Base-by-base conservation (phyloP, 148 eudicot species). In the Rhododendron kiyosumense region DNA sequence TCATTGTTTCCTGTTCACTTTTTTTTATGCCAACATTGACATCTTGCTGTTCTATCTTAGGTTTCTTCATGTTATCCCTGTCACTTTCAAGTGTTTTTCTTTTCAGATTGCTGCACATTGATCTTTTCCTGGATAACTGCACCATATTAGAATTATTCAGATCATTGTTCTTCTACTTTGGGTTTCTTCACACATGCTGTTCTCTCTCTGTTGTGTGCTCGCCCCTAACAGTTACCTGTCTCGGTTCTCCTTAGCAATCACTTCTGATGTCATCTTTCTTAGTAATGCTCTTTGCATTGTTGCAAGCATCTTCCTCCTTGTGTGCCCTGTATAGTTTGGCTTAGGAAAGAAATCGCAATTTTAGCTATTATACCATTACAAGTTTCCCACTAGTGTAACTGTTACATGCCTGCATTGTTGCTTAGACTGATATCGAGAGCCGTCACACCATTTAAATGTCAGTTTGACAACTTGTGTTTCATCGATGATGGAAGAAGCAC, bases 1-100 rank as follows among this genome's bases (percentile, higher is more conserved):
- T 83, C 28, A 34, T 83, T 67, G 85, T 30, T 83, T 69, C 41
- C 41, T 71, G 36, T 71, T 71, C 38, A 30, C 41, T 71, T 71
- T 71, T 71, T 32, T 71, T 83, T 6, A 81, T 52, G 43, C 22
- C 59, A 26, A n/a, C 18, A 83, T 5, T 43, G 77, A 83, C 78
- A 67, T 83, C 78, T n/a, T 13, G 41, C 77, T 28, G 49, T 83
- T 67, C 71, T 41, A 20, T 26, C 10, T 65, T 22, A 28, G 85
- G 46, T 71, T 48, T 32, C 76, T 26, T 28, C 32, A 49, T 73
- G 34, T 51, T 73, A 30, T 32, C 52, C 30, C n/a, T 32, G 17
- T 18, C 38, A n/a, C 38, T 71, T 67, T 71, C 30, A 30, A 71
- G 48, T 71, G 78, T 17, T 84, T 48, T 84, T 48, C 38, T 2